Percentiles rank a stretch among this genome's conserved stretches.
Evolutionary conservation across 2,329 filamentous ascomycete species (phyloP).

Genomic region (Neonectria ditissima): DNA sequence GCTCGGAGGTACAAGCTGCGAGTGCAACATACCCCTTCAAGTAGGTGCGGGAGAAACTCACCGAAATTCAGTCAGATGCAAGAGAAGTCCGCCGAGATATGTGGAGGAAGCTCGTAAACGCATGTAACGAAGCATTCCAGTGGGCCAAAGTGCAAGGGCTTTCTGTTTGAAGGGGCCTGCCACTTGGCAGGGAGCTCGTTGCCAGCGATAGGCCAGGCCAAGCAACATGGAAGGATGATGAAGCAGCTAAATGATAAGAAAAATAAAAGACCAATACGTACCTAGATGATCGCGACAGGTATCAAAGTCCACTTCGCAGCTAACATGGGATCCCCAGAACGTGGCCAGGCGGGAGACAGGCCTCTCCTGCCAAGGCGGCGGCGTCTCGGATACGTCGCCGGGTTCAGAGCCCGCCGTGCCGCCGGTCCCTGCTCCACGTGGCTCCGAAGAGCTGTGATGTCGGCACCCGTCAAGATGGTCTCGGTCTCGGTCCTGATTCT

Average conservation of each 20-base stretch:
- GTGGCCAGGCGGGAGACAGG: conserved; percentile 19
- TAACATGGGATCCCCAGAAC: conserved; percentile 39
- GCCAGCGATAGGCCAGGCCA: not conserved
- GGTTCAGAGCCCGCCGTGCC: conserved; percentile 35
- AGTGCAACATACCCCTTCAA: not conserved
- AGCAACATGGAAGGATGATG: not conserved
- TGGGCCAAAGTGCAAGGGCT: not conserved
- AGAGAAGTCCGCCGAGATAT: not conserved
- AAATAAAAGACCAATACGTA: conserved; percentile 22
- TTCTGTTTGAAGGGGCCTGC: not conserved
- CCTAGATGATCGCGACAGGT: conserved; percentile 43
- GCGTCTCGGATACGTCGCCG: conserved; percentile 19
- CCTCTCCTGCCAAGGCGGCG: conserved; percentile 19
- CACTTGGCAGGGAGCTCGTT: not conserved
- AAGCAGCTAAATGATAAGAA: not conserved
- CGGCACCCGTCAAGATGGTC: not conserved
- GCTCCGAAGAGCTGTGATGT: conserved; percentile 23
- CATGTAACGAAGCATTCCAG: not conserved
- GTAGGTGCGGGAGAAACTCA: not conserved
- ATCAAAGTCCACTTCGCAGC: conserved; percentile 42
- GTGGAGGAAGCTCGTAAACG: not conserved
- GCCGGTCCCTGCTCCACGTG: conserved; percentile 38
- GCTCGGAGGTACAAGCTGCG: conserved; percentile 4
- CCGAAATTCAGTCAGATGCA: not conserved
- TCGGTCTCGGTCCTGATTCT: conserved; percentile 13